A percentile compares a stretch with the other conserved stretches of the same genome.
phyloP scores from a whole-genome alignment of 2,329 filamentous ascomycete genomes.

The Ophiostoma sp. region DNA sequence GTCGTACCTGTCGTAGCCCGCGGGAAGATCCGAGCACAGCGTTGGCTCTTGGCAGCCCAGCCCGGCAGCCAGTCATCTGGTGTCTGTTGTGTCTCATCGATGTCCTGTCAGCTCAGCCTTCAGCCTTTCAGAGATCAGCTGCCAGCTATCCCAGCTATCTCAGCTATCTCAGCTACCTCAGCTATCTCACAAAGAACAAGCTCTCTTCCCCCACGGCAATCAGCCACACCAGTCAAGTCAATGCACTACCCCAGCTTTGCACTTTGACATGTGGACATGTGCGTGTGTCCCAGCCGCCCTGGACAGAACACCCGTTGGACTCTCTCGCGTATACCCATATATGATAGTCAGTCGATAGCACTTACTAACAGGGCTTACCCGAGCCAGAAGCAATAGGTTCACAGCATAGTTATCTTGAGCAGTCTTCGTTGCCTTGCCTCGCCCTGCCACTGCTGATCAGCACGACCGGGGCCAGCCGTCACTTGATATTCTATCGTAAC shows the following conservation, averaged over 20 bases:
- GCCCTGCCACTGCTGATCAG: background rate
- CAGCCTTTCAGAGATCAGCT: background rate
- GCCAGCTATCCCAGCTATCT: too few species aligned
- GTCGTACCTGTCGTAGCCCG: background rate
- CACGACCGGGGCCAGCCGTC: too few species aligned
- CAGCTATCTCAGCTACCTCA: too few species aligned
- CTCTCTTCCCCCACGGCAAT: too few species aligned
- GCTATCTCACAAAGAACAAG: too few species aligned
- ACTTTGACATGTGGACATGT: background rate
- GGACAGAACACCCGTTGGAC: background rate
- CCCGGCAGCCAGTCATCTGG: background rate
- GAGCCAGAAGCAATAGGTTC: too few species aligned
- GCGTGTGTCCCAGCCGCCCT: background rate
- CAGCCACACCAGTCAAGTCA: background rate
- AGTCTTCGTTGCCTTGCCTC: too few species aligned
- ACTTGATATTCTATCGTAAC: background rate
- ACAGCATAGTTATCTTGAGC: too few species aligned
- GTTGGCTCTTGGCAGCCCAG: background rate
- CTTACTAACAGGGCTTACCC: background rate
- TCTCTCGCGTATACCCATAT: background rate
- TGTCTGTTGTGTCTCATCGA: background rate
- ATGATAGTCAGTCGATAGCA: background rate
- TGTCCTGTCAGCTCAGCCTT: background rate
- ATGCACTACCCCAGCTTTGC: conserved; percentile 9
- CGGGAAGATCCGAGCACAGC: conserved; percentile 8